Conservation (phyloP, 805 yeast genomes). For the Sugiyamaella qingdaonensis region DNA sequence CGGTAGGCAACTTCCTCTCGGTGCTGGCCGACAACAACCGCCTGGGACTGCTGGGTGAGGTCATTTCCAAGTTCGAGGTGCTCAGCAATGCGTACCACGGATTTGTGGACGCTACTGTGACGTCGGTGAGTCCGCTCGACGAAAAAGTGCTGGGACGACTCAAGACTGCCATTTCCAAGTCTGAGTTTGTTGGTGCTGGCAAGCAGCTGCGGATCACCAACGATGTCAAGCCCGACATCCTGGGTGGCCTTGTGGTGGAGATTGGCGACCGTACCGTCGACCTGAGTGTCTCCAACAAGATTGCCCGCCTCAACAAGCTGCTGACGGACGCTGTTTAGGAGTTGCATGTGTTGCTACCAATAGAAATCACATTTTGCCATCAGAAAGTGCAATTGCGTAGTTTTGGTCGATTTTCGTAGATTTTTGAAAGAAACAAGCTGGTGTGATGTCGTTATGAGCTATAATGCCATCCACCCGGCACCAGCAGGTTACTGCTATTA, state of each 20-base stretch:
- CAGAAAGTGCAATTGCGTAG: no score
- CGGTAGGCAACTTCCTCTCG: constrained; percentile 71
- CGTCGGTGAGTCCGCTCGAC: constrained; percentile 81
- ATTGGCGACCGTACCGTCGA: constrained; percentile 97
- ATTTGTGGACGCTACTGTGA: constrained; percentile 86
- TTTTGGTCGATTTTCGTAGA: no score
- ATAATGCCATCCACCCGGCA: no score
- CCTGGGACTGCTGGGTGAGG: constrained; percentile 59
- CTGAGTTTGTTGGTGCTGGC: constrained; percentile 77
- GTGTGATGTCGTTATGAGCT: no score
- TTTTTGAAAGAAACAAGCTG: no score
- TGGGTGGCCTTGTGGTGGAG: constrained; percentile 94
- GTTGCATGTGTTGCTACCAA: not conserved
- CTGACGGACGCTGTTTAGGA: constrained; percentile 77
- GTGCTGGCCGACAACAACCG: constrained; percentile 95
- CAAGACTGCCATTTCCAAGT: constrained; percentile 70
- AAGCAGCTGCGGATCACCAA: constrained; percentile 82
- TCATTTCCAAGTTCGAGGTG: constrained; percentile 66
- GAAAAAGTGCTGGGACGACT: constrained; percentile 71
- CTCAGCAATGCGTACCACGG: constrained; percentile 89
- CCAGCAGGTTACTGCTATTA: no score
- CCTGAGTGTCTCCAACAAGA: constrained; percentile 77
- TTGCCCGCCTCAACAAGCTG: constrained; percentile 83
- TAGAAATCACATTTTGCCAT: no score
- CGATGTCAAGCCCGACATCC: constrained; percentile 80